Evolutionary conservation across 169 alveolate species (phyloP).

Genomic region (Plasmodium vivax): DNA sequence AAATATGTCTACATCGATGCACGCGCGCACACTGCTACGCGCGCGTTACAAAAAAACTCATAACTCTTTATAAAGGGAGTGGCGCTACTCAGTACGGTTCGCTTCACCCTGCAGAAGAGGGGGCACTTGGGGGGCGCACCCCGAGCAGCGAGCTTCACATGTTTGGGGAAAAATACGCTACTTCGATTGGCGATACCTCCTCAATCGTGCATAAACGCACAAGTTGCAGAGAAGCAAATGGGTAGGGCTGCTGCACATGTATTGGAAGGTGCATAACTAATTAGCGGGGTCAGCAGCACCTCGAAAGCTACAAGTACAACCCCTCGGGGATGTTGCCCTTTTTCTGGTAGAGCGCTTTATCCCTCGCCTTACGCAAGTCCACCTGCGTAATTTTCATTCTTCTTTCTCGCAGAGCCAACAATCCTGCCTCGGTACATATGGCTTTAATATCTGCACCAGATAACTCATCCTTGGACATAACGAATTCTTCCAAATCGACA

Average conservation of each 20-base stretch:
- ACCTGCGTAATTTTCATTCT: slow-evolving; percentile 97
- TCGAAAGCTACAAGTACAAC: slow-evolving; percentile 85
- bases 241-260: neutral
- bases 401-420: slow-evolving; percentile 99
- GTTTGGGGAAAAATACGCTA: neutral
- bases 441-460: slow-evolving; percentile 99
- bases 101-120: neutral
- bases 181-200: neutral
- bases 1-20: neutral
- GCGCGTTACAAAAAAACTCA: slow-evolving; percentile 26
- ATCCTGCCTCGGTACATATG: slow-evolving; percentile 99
- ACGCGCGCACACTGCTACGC: neutral
- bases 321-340: slow-evolving; percentile 99
- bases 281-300: neutral
- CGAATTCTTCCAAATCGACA: slow-evolving; percentile 98
- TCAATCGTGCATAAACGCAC: neutral
- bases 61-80: neutral
- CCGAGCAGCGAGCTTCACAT: neutral
- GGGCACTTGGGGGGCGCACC: neutral
- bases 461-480: slow-evolving; percentile 98
- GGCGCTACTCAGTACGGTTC: neutral
- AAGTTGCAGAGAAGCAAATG: neutral
- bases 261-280: neutral
- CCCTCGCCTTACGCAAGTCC: slow-evolving; percentile 98
- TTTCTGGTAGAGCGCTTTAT: slow-evolving; percentile 98